Percentiles rank a stretch among this genome's conserved stretches.
These are phyloP conservation scores for Casuarina cunninghamiana DNA, from an alignment of 306 rosid genomes.

Conservation along the genomic window DNA sequence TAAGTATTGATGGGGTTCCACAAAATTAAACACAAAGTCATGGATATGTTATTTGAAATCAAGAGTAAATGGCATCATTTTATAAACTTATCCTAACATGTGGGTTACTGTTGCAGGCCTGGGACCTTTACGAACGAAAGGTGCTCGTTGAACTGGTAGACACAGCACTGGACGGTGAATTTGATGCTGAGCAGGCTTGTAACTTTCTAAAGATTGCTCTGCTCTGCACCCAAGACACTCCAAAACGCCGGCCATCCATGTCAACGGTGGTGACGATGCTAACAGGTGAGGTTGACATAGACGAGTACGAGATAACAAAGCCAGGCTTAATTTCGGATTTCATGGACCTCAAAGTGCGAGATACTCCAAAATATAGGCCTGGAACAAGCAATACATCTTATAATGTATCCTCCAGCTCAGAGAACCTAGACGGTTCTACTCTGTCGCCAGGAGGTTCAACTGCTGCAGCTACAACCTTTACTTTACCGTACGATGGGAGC, in stretches of 20 bases:
- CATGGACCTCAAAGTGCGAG: constrained; percentile 71
- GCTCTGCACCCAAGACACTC: constrained; percentile 90
- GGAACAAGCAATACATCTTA: constrained; percentile 21
- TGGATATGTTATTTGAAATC: constrained; percentile 4
- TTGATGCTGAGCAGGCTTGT: constrained; percentile 83
- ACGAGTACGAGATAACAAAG: constrained; percentile 55
- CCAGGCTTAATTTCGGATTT: constrained; percentile 88
- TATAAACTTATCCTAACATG: constrained; percentile 11
- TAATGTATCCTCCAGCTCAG: constrained; percentile 45
- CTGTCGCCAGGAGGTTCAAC: constrained; percentile 45
- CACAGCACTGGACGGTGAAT: constrained; percentile 56
- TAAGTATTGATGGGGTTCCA: not conserved
- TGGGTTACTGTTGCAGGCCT: constrained; percentile 53
- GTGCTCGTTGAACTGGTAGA: constrained; percentile 69
- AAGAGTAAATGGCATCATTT: constrained; percentile 8
- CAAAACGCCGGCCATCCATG: constrained; percentile 86
- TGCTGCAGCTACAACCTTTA: constrained; percentile 42
- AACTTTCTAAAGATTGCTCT: constrained; percentile 74
- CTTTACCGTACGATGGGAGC: constrained; percentile 38
- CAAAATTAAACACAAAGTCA: too few relatives aligned
- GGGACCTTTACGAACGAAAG: constrained; percentile 65
- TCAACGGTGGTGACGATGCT: constrained; percentile 90
- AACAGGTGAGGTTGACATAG: constrained; percentile 47
- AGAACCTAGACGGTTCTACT: constrained; percentile 41
- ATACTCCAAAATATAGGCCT: constrained; percentile 24